Conservation (phyloP, 2,329 filamentous ascomycete genomes). For the Cryphonectria nitschkei region DNA sequence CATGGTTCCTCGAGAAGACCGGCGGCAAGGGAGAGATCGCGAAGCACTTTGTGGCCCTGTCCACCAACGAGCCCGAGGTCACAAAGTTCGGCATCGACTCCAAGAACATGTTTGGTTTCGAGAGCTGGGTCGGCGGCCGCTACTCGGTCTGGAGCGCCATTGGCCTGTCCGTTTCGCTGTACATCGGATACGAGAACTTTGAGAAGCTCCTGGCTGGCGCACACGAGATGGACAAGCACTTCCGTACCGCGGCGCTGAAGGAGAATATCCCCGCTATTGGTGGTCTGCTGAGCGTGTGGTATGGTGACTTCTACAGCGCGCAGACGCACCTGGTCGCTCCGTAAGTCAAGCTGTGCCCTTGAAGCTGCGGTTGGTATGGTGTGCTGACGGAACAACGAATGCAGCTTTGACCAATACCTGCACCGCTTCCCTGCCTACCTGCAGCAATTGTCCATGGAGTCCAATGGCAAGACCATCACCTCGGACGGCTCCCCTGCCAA, state of each 20-base stretch:
- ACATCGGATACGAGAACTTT: slow-evolving; percentile 98
- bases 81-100: slow-evolving; percentile 98
- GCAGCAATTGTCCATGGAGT: slow-evolving; percentile 99
- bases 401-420: slow-evolving; percentile 95
- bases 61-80: slow-evolving; percentile 93
- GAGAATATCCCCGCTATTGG: slow-evolving; percentile 94
- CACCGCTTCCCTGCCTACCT: slow-evolving; percentile 99
- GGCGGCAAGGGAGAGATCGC: slow-evolving; percentile 82
- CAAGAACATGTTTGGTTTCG: slow-evolving; percentile 99
- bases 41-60: slow-evolving; percentile 98
- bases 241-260: slow-evolving; percentile 85
- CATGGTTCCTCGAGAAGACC: slow-evolving; percentile 89
- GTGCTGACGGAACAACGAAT: slow-evolving; percentile 20
- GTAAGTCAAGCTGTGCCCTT: slow-evolving; percentile 55
- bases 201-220: slow-evolving; percentile 92
- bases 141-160: slow-evolving; percentile 99
- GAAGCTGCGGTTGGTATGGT: slow-evolving; percentile 13
- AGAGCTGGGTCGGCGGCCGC: slow-evolving; percentile 96
- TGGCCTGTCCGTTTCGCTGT: slow-evolving; percentile 88
- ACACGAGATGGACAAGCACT: slow-evolving; percentile 98
- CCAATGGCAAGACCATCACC: slow-evolving; percentile 96
- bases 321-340: slow-evolving; percentile 97
- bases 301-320: slow-evolving; percentile 97
- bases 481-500: slow-evolving; percentile 87
- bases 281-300: slow-evolving; percentile 95